A percentile compares a stretch with the other conserved stretches of the same genome.
phyloP scores from a whole-genome alignment of 2,329 filamentous ascomycete species.

The Aspergillus caelatus region DNA sequence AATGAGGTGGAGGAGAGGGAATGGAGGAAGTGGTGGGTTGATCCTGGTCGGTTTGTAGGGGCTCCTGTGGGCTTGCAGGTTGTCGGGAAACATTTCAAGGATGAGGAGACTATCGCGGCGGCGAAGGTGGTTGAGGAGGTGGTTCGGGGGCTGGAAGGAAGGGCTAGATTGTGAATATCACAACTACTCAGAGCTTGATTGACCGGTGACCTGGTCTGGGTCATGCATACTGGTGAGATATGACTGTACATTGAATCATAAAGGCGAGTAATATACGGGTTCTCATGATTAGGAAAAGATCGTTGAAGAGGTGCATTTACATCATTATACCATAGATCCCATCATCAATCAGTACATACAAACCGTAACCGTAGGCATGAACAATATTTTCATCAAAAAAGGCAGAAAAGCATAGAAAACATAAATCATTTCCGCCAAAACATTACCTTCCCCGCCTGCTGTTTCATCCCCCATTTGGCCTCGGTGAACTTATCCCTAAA shows the following conservation, averaged over 20 bases:
- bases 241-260: too few species aligned
- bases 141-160: slow-evolving; percentile 12
- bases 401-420: neutral
- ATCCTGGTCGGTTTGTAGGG: slow-evolving; percentile 36
- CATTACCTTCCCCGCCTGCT: slow-evolving; percentile 38
- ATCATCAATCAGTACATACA: slow-evolving; percentile 18
- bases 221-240: too few species aligned
- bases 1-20: slow-evolving; percentile 33
- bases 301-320: slow-evolving; percentile 6
- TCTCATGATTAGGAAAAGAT: neutral
- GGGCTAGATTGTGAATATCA: neutral
- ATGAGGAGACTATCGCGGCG: slow-evolving; percentile 52
- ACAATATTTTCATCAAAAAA: slow-evolving; percentile 25
- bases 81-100: slow-evolving; percentile 53
- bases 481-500: slow-evolving; percentile 41
- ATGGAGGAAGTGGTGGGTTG: slow-evolving; percentile 34
- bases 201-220: too few species aligned
- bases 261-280: neutral
- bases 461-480: slow-evolving; percentile 36
- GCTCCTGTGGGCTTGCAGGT: slow-evolving; percentile 57
- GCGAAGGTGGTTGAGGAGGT: slow-evolving; percentile 29
- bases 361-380: slow-evolving; percentile 16
- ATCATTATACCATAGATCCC: slow-evolving; percentile 19
- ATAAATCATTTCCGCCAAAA: slow-evolving; percentile 42
- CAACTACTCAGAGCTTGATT: neutral